phyloP scores from a whole-genome alignment of 2,329 filamentous ascomycete species.

The Eutypa lata region DNA sequence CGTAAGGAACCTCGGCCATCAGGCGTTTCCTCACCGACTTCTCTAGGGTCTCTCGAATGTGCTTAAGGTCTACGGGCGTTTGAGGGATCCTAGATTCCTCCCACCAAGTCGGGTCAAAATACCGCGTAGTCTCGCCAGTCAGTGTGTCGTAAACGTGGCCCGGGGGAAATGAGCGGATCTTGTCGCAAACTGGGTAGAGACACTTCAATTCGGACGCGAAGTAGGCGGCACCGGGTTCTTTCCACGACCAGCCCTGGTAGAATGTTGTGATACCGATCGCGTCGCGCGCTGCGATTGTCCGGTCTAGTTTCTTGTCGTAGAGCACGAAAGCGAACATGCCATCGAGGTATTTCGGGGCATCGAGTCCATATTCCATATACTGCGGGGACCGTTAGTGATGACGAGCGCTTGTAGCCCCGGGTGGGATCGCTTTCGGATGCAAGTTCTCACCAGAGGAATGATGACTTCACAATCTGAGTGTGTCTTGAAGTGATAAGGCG shows the following conservation, averaged over 20 bases:
- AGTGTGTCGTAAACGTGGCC: conserved; percentile 95
- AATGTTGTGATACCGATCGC: conserved; percentile 97
- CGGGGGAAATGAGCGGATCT: conserved; percentile 89
- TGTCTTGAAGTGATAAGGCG: conserved; percentile 94
- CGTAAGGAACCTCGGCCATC: conserved; percentile 98
- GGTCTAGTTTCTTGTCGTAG: conserved; percentile 92
- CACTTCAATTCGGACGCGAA: conserved; percentile 98
- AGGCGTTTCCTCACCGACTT: conserved; percentile 90
- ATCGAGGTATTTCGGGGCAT: conserved; percentile 90
- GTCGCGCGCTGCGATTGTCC: conserved; percentile 89
- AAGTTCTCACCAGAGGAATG: conserved; percentile 76
- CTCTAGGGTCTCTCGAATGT: conserved; percentile 79
- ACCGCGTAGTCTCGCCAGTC: conserved; percentile 79
- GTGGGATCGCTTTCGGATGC: too few species aligned
- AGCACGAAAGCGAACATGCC: conserved; percentile 99
- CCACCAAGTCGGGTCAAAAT: conserved; percentile 92
- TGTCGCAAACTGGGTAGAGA: conserved; percentile 88
- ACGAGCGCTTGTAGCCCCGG: background rate
- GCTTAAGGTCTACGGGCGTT: conserved; percentile 78
- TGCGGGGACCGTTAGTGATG: conserved; percentile 33
- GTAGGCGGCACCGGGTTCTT: conserved; percentile 81
- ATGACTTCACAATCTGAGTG: conserved; percentile 98
- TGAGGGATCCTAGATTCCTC: conserved; percentile 76
- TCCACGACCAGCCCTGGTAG: conserved; percentile 88
- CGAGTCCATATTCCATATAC: conserved; percentile 90